These are phyloP conservation scores for Globisporangium mamillatum DNA, from an alignment of 352 stramenopile species.

Conservation along the genomic window DNA sequence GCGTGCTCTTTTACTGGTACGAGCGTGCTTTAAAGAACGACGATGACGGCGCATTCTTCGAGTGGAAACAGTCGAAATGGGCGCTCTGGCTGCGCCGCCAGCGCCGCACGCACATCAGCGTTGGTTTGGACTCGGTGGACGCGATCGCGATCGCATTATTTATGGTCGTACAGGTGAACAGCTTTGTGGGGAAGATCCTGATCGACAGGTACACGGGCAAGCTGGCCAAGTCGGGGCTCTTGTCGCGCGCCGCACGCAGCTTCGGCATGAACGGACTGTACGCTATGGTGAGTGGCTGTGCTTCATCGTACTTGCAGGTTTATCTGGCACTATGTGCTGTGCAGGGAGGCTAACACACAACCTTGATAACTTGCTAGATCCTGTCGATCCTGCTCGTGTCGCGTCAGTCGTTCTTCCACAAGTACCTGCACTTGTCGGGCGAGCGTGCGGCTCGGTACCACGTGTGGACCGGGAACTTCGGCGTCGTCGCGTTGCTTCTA, in stretches of 20 bases:
- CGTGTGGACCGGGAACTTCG: conserved; percentile 57
- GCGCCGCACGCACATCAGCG: conserved; percentile 17
- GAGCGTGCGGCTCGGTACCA: conserved; percentile 63
- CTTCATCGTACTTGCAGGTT: neutral
- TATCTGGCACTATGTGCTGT: neutral
- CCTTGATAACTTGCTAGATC: conserved; percentile 17
- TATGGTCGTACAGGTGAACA: conserved; percentile 54
- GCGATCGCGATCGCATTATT: conserved; percentile 40
- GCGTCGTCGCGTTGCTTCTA: conserved; percentile 34
- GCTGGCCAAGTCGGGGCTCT: conserved; percentile 51
- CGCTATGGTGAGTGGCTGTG: conserved; percentile 21
- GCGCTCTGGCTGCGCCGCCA: conserved; percentile 29
- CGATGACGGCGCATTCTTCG: neutral
- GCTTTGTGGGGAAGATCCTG: conserved; percentile 59
- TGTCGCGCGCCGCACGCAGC: conserved; percentile 44
- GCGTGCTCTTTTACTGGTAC: conserved; percentile 44
- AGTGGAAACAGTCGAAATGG: neutral
- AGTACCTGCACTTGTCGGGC: conserved; percentile 48
- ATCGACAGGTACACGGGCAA: conserved; percentile 66
- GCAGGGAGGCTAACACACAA: neutral
- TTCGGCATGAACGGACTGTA: conserved; percentile 75
- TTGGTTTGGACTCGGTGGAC: conserved; percentile 50
- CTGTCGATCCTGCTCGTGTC: conserved; percentile 62
- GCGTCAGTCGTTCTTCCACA: conserved; percentile 62
- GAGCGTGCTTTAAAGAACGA: conserved; percentile 10